Evolutionary conservation across 2,329 filamentous ascomycete species (phyloP).

Genomic region (Alternaria solani): DNA sequence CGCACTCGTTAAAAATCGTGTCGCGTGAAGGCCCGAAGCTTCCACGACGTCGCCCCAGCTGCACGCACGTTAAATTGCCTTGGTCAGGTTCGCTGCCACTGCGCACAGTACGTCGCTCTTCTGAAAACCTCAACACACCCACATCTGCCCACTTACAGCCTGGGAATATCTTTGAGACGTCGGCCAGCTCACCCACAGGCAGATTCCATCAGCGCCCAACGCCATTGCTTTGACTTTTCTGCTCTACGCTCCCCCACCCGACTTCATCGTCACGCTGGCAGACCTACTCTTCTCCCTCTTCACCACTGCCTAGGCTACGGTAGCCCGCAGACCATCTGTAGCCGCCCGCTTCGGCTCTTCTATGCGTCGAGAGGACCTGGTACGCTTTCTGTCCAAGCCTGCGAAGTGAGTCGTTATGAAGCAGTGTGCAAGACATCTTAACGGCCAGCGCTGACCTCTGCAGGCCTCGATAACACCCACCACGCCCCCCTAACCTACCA

Average conservation of each 20-base stretch:
- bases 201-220: constrained; percentile 22
- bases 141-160: not conserved
- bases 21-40: constrained; percentile 27
- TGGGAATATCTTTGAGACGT: not conserved
- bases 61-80: constrained; percentile 4
- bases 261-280: constrained; percentile 47
- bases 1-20: constrained; percentile 28
- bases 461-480: constrained; percentile 74
- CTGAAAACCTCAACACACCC: constrained; percentile 1
- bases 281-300: constrained; percentile 23
- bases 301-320: constrained; percentile 47
- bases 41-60: constrained; percentile 13
- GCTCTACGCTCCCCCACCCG: constrained; percentile 13
- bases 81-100: constrained; percentile 6
- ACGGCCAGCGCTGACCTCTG: constrained; percentile 20
- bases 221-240: constrained; percentile 29
- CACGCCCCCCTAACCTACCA: constrained; percentile 46
- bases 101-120: constrained; percentile 14
- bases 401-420: constrained; percentile 74
- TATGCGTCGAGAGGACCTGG: constrained; percentile 91
- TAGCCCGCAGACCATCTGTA: constrained; percentile 46
- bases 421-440: constrained; percentile 1
- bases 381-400: constrained; percentile 93
- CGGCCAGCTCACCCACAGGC: constrained; percentile 5
- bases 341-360: constrained; percentile 54